phyloP scores from a whole-genome alignment of 1,139 yeast genomes.

The Suhomyces yuchorum region DNA sequence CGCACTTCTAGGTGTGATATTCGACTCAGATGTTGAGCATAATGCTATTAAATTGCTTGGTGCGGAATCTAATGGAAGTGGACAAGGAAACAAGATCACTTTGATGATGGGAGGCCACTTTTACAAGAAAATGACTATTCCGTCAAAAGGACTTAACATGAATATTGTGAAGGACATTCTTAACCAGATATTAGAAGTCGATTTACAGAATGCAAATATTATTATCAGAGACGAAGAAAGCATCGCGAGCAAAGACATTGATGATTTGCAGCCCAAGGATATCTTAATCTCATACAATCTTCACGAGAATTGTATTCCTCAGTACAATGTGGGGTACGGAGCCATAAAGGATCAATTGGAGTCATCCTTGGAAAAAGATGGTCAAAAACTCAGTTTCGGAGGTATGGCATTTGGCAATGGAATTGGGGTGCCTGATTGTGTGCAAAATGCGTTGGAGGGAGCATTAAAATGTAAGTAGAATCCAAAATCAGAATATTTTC shows the following conservation, averaged over 20 bases:
- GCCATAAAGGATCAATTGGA: conserved; percentile 44
- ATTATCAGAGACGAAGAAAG: conserved; percentile 30
- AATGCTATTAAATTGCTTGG: conserved; percentile 30
- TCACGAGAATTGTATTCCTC: conserved; percentile 72
- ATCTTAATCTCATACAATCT: conserved; percentile 39
- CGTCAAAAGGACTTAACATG: conserved; percentile 47
- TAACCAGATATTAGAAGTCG: conserved; percentile 50
- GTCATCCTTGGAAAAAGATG: conserved; percentile 30
- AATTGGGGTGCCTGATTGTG: conserved; percentile 89
- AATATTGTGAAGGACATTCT: conserved; percentile 51
- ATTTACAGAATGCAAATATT: conserved; percentile 32
- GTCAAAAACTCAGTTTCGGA: conserved; percentile 58
- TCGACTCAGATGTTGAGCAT: conserved; percentile 80
- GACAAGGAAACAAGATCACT: conserved; percentile 55
- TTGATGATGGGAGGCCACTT: conserved; percentile 90
- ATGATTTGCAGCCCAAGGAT: conserved; percentile 30
- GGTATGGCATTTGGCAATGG: conserved; percentile 86
- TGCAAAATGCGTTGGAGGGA: conserved; percentile 59
- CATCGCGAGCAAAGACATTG: conserved; percentile 21
- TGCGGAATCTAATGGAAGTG: not conserved
- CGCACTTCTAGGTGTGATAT: conserved; percentile 79
- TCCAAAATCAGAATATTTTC: not conserved
- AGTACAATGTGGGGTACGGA: conserved; percentile 73
- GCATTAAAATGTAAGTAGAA: conserved; percentile 36
- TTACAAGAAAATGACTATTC: conserved; percentile 38